Conservation (phyloP, 345 rosid genomes). For the Arabis hirsuta region DNA sequence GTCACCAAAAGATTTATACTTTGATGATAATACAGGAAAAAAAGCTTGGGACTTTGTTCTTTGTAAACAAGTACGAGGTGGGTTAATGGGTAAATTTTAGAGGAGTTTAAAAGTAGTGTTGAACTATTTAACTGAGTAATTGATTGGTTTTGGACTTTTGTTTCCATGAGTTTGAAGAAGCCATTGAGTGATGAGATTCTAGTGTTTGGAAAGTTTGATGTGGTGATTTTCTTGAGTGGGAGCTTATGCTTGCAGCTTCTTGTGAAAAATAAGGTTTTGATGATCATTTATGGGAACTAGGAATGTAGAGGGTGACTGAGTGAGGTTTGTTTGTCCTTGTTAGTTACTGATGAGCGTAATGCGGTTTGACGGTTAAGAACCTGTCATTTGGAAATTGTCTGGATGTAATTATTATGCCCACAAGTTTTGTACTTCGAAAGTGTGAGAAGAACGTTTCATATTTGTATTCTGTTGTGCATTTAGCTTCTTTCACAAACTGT, state of each 20-base stretch:
- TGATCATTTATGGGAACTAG: background rate
- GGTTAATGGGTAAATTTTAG: background rate
- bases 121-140: conserved; percentile 3
- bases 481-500: conserved; percentile 19
- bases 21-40: conserved; percentile 6
- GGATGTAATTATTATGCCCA: no score
- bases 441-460: no score
- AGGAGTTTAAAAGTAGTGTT: conserved; percentile 24
- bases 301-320: background rate
- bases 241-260: conserved; percentile 16
- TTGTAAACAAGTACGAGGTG: background rate
- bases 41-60: conserved; percentile 15
- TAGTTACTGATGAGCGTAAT: conserved; percentile 5
- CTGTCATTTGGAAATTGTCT: no score
- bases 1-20: conserved; percentile 18
- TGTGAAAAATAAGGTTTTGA: background rate
- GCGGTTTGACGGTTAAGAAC: background rate
- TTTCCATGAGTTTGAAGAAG: conserved; percentile 5
- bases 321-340: background rate
- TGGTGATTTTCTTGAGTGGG: background rate
- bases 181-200: conserved; percentile 1
- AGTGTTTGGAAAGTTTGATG: conserved; percentile 14
- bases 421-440: no score
- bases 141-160: background rate
- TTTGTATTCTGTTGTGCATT: background rate